Base-by-base conservation (phyloP, 768 basidiomycete species). In the Mycena epipterygia region DNA sequence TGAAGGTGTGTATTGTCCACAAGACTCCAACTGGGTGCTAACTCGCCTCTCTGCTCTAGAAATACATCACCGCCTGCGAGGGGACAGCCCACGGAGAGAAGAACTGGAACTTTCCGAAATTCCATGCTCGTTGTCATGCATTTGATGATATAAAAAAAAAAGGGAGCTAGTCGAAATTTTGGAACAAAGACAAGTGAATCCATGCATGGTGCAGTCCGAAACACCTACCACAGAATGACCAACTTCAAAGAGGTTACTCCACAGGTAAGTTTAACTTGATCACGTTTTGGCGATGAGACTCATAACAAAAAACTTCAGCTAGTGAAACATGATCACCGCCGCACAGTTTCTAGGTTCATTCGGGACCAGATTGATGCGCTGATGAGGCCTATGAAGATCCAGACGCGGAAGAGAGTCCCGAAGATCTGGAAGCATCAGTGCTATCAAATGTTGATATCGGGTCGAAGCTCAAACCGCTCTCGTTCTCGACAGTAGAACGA, bases 1-100 rank as follows among this genome's bases (percentile, higher is more conserved):
- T 82, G 12, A 48, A 79, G 69, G 81, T 81, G 68, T 29, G 51
- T 23, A 35, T 39, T 39, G 37, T 19, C 8, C 19, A 19, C 42
- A 13, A 21, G 8, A 12, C 11, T 19, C 7, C 42, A 21, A 44
- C 42, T 44, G 19, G 19, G 5, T 44, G 19, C 42, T 12, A 44
- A 44, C 8, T 21, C 11, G 11, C 5, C 19, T 12, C 19, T 19
- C 19, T 44, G 42, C 19, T 44, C 16, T 57, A 52, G 51, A 29
- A 52, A 52, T 52, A 52, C 51, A 52, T 52, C 19, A 29, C 51
- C 5, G 51, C 51, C 11, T 52, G 51, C 51, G 51, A 52, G 27
- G 51, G 41, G 30, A 42, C 35, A 2, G 13, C 3, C 17, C 13
- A 42, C 39, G 27, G 17, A 14, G 37, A 37, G 35, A 37, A 37